Percentiles rank a stretch among this genome's conserved stretches.
Evolutionary conservation across 1,139 yeast species (phyloP).

Genomic region (Maudiozyma humilis): DNA sequence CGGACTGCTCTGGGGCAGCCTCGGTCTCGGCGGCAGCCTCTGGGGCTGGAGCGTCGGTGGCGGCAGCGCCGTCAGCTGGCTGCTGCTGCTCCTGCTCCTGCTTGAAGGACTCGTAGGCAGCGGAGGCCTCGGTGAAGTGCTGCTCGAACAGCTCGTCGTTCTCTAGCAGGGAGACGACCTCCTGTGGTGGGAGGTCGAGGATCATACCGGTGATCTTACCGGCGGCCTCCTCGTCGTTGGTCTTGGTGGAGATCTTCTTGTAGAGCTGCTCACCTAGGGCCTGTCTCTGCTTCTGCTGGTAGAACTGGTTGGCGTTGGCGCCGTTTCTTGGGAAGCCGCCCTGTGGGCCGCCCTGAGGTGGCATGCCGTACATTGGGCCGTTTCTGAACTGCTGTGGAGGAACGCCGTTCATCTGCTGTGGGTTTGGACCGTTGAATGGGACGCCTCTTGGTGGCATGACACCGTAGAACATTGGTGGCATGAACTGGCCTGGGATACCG

Average conservation of each 20-base stretch:
- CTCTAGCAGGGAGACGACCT: conserved; percentile 79
- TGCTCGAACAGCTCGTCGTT: conserved; percentile 85
- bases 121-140: conserved; percentile 90
- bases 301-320: conserved; percentile 40
- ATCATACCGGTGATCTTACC: conserved; percentile 99
- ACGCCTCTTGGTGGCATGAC: conserved; percentile 79
- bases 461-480: conserved; percentile 87
- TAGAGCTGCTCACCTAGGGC: conserved; percentile 95
- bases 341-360: conserved; percentile 57
- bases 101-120: conserved; percentile 85
- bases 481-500: conserved; percentile 91
- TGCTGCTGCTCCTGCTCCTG: conserved; percentile 31
- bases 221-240: conserved; percentile 91
- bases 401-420: conserved; percentile 64
- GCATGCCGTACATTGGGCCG: conserved; percentile 81
- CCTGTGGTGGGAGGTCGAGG: conserved; percentile 89
- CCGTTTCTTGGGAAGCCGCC: conserved; percentile 36
- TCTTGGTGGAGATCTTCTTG: conserved; percentile 87
- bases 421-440: conserved; percentile 83
- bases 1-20: conserved; percentile 12
- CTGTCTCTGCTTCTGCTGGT: conserved; percentile 73
- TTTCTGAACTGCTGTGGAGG: conserved; percentile 46
- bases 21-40: not conserved
- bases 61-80: conserved; percentile 5
- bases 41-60: conserved; percentile 3